Evolutionary conservation across 148 eudicot species (phyloP).

Genomic region (Salicornia ramosissima): DNA sequence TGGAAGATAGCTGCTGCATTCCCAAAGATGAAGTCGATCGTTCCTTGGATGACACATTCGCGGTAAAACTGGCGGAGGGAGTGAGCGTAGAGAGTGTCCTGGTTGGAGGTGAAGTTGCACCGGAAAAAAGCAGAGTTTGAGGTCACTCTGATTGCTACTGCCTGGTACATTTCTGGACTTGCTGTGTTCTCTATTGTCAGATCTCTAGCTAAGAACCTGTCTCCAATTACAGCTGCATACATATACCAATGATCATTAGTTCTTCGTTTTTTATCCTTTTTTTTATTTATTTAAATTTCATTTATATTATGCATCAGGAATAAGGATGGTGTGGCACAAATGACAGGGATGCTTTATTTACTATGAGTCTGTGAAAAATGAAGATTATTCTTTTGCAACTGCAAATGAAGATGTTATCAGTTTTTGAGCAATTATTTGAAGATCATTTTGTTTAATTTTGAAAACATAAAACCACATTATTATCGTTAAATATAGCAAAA

Average conservation of each 20-base stretch:
- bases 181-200: constrained; percentile 49
- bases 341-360: background rate
- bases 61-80: constrained; percentile 61
- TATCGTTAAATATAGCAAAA: too few relatives aligned
- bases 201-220: constrained; percentile 62
- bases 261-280: background rate
- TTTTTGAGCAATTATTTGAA: too few relatives aligned
- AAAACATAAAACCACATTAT: too few relatives aligned
- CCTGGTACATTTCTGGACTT: constrained; percentile 55
- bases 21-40: constrained; percentile 72
- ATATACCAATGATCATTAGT: background rate
- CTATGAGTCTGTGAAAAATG: background rate
- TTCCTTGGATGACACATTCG: constrained; percentile 59
- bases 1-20: constrained; percentile 65
- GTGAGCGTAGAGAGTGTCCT: constrained; percentile 67
- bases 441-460: too few relatives aligned
- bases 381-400: too few relatives aligned
- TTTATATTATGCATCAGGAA: background rate
- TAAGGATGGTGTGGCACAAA: background rate
- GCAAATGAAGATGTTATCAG: too few relatives aligned
- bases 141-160: constrained; percentile 60
- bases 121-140: constrained; percentile 56
- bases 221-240: constrained; percentile 58
- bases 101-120: constrained; percentile 53
- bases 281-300: background rate